Evolutionary conservation across 1,139 yeast species (phyloP).

Genomic region (Suhomyces wounanorum): DNA sequence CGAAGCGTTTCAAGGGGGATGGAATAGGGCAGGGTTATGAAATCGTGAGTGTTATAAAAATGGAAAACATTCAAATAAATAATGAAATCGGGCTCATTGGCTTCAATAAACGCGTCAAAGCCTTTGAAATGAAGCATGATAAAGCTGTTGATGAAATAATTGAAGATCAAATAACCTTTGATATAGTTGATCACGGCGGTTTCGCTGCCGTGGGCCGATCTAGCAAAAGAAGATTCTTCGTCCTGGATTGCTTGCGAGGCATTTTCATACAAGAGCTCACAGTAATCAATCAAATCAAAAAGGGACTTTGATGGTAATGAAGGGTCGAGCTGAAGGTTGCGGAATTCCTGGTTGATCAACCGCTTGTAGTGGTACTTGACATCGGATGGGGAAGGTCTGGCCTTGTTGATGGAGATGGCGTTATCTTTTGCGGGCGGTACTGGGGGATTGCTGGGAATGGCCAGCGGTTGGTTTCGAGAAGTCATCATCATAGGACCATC

Average conservation of each 20-base stretch:
- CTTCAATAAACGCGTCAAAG: slow-evolving; percentile 43
- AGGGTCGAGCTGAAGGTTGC: slow-evolving; percentile 38
- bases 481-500: slow-evolving; percentile 8
- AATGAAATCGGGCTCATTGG: slow-evolving; percentile 43
- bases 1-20: slow-evolving; percentile 31
- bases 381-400: background rate
- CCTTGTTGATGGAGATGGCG: too few relatives aligned
- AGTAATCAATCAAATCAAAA: slow-evolving; percentile 47
- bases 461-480: slow-evolving; percentile 11
- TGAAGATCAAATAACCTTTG: slow-evolving; percentile 44
- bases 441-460: slow-evolving; percentile 5
- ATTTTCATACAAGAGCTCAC: slow-evolving; percentile 43
- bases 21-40: slow-evolving; percentile 23
- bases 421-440: background rate
- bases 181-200: slow-evolving; percentile 28
- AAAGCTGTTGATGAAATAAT: slow-evolving; percentile 46
- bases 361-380: slow-evolving; percentile 24
- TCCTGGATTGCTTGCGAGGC: slow-evolving; percentile 19
- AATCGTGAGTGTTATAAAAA: slow-evolving; percentile 39
- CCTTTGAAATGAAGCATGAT: slow-evolving; percentile 49
- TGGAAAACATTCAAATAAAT: slow-evolving; percentile 47
- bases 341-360: slow-evolving; percentile 40
- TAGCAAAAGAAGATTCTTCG: background rate
- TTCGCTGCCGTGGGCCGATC: background rate
- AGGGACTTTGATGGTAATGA: slow-evolving; percentile 35